phyloP scores from a whole-genome alignment of 306 rosid species.

The Castanopsis chinensis region DNA sequence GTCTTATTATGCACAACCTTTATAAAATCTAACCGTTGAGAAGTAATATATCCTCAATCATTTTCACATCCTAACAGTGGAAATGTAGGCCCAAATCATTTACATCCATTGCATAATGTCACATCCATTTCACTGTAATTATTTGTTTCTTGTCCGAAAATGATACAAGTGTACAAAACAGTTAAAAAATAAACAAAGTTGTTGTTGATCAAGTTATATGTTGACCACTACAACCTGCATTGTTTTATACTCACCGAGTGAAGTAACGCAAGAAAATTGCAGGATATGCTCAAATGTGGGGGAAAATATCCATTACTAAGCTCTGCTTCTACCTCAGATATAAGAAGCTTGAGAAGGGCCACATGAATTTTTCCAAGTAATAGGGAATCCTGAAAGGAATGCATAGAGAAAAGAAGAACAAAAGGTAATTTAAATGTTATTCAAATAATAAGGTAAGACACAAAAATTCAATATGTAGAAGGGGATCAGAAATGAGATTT shows the following conservation, averaged over 20 bases:
- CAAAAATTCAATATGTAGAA: background rate
- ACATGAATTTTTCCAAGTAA: conserved; percentile 84
- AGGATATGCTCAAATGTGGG: conserved; percentile 66
- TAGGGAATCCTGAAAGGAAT: conserved; percentile 66
- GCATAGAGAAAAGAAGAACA: conserved; percentile 5
- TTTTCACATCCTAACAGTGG: background rate
- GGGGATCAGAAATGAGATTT: conserved; percentile 32
- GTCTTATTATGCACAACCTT: background rate
- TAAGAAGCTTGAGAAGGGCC: conserved; percentile 76
- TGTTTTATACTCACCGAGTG: conserved; percentile 68
- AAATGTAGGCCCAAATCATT: background rate
- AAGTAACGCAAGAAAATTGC: conserved; percentile 87
- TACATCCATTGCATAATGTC: background rate
- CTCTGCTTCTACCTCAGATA: conserved; percentile 69
- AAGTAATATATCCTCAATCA: background rate
- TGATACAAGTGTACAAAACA: background rate
- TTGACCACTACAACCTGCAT: background rate
- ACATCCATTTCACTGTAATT: background rate
- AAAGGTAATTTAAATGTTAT: background rate
- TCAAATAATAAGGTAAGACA: background rate
- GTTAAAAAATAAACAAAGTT: background rate
- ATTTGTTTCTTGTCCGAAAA: background rate
- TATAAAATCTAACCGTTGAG: background rate
- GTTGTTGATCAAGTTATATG: background rate
- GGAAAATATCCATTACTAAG: conserved; percentile 45